Evolutionary conservation across 345 rosid species (phyloP), one percentile per base, ranked within the genome.

Genomic region (Linum trigynum): DNA sequence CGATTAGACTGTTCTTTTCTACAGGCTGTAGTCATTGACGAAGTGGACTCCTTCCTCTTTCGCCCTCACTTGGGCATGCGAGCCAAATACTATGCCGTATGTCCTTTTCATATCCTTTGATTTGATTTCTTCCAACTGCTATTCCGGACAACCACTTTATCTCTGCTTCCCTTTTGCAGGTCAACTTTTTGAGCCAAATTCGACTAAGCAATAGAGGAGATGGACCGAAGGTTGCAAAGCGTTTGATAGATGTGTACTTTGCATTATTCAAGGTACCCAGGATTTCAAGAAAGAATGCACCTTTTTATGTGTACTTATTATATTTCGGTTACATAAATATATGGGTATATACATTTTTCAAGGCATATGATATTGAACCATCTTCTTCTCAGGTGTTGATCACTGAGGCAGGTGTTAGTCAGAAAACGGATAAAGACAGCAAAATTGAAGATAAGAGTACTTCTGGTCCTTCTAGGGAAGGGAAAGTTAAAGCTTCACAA

Each of bases 21-120:
- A 23, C 32, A 23, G 53, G 53, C 53, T 1, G 97, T 90, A 67
- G 95, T 90, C 71, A 85, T 94, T 61, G 88, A 88, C 71, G 97
- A 94, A 77, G 97, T 94, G 64, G 97, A 94, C 69, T 60, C 87
- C 51, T 88, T 94, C 75, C 92, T 94, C 40, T 94, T 94, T 69
- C 87, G 97, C 62, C 99, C 97, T 68, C 95, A 76, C 76, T 77
- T 94, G 81, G 94, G 85, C 41, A 62, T 82, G 57, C 85, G 96
- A 57, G 90, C 97, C 51, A 88, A 94, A 69, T 86, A 90, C 80
- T 92, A 88, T 71, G 95, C 95, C 57, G 96, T 94, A 88, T 62
- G 96, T 82, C 55, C 37, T 59, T 55, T 17, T 59, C 32, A 1
- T 7, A n/a, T 37, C 8, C 38, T 17, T 17, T 17, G 11, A 16